Conservation (phyloP, 192 early-diverging fungal genomes). For the Endogone sp. region DNA sequence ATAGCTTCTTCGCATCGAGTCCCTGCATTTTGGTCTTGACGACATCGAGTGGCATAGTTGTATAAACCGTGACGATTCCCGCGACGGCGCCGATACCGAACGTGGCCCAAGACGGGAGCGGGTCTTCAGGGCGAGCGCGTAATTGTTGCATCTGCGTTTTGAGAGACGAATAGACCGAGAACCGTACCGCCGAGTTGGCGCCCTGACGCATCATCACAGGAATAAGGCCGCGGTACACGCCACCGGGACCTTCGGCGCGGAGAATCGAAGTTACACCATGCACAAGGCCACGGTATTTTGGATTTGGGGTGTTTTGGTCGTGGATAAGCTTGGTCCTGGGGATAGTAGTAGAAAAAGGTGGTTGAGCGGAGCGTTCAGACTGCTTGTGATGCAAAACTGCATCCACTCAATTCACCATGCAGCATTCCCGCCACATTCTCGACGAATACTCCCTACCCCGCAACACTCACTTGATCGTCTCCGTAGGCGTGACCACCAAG, state of each 20-base stretch:
- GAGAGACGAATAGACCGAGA: conserved; percentile 80
- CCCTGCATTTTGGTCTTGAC: conserved; percentile 96
- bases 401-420: too few relatives aligned
- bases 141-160: conserved; percentile 45
- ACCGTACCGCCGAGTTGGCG: conserved; percentile 92
- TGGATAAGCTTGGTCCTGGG: conserved; percentile 89
- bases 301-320: conserved; percentile 71
- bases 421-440: neutral
- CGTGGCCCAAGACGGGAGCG: conserved; percentile 52
- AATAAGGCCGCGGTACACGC: conserved; percentile 86
- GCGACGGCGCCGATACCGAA: conserved; percentile 80
- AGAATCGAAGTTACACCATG: conserved; percentile 70
- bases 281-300: conserved; percentile 73
- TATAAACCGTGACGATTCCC: conserved; percentile 90
- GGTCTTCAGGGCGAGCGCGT: conserved; percentile 13
- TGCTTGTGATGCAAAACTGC: too few relatives aligned
- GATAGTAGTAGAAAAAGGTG: too few relatives aligned
- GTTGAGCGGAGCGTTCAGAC: too few relatives aligned
- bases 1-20: conserved; percentile 62
- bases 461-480: conserved; percentile 91
- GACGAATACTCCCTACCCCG: neutral
- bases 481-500: conserved; percentile 87
- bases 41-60: conserved; percentile 97
- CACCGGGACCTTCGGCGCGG: conserved; percentile 66
- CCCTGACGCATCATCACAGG: conserved; percentile 96